Evolutionary conservation across 805 yeast species (phyloP), one percentile per base, ranked within the genome.

Genomic region (Spathaspora hagerdaliae): DNA sequence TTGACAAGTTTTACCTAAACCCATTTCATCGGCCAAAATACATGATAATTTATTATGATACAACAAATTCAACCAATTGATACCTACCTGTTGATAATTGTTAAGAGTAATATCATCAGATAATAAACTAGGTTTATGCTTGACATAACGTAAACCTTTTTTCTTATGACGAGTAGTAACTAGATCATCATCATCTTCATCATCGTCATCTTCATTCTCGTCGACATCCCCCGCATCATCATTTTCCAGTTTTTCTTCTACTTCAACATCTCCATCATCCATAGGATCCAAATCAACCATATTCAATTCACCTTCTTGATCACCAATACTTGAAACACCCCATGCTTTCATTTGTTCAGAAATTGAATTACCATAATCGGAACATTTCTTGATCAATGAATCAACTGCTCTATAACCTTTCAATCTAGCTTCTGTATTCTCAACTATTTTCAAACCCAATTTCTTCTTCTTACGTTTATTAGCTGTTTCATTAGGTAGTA

Each of bases 11-110:
- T 94, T 94, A 48, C 99, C 99, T 41, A 94, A 73, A 5, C 96
- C 99, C 99, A 94, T 94, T 63, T 94, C 99, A 68, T 94, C 99
- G 0, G 99, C 99, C 41, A 94, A 71, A 46, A 94, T 94, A 67
- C 99, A 91, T 6, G 97, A 89, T 46, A 94, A 73, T 13, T 81
- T 76, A 58, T 85, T 81, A 47, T 79, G 81, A 62, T 92, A 94
- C 29, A 94, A 72, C 44, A 92, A 64, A 50, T 83, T 76, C 44
- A 94, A 71, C 99, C 99, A 94, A 62, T 94, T 94, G 43, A 94
- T 69, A 39, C 99, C 99, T n/a, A 91, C 96, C 55, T 90, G 94
- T 69, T 94, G 99, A 64, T 94, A 94, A 58, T 81, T 83, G 58
- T 92, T 94, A 55, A 94, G 72, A 35, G 78, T 78, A 13, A 88